Percentiles rank a stretch among this genome's conserved stretches.
These are phyloP conservation scores for Puccinia novopanici DNA, from an alignment of 1,284 basidiomycete species.

Conservation along the genomic window DNA sequence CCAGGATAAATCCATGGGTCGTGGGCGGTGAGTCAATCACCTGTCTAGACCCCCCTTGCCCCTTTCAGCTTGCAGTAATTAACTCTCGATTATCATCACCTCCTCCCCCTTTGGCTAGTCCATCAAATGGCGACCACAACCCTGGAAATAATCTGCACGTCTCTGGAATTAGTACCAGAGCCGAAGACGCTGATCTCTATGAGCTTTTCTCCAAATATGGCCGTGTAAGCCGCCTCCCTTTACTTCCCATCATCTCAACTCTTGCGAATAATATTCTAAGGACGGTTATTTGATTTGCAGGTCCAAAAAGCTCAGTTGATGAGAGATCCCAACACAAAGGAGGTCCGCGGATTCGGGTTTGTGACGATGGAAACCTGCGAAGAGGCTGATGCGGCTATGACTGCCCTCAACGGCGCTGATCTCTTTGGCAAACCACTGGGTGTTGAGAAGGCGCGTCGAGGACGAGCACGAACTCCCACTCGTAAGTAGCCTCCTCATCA, in stretches of 20 bases:
- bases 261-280: not conserved
- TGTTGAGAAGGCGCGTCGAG: slow-evolving; percentile 74
- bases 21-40: slow-evolving; percentile 39
- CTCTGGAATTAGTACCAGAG: slow-evolving; percentile 75
- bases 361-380: slow-evolving; percentile 87
- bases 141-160: slow-evolving; percentile 97
- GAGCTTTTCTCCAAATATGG: slow-evolving; percentile 84
- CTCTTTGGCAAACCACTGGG: slow-evolving; percentile 80
- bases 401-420: slow-evolving; percentile 77
- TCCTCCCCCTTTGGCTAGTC: slow-evolving; percentile 52
- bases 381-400: slow-evolving; percentile 86
- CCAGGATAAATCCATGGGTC: slow-evolving; percentile 1
- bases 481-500: slow-evolving; percentile 37
- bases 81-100: not conserved
- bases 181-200: slow-evolving; percentile 84
- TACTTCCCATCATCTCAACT: not conserved
- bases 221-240: slow-evolving; percentile 73
- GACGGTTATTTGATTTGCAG: slow-evolving; percentile 54
- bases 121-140: slow-evolving; percentile 65
- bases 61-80: not conserved
- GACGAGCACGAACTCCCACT: slow-evolving; percentile 38
- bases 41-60: not conserved
- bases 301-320: slow-evolving; percentile 80
- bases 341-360: slow-evolving; percentile 95
- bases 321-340: slow-evolving; percentile 93